Conservation (phyloP, 2,329 filamentous ascomycete species). For the Cladophialophora yegresii region DNA sequence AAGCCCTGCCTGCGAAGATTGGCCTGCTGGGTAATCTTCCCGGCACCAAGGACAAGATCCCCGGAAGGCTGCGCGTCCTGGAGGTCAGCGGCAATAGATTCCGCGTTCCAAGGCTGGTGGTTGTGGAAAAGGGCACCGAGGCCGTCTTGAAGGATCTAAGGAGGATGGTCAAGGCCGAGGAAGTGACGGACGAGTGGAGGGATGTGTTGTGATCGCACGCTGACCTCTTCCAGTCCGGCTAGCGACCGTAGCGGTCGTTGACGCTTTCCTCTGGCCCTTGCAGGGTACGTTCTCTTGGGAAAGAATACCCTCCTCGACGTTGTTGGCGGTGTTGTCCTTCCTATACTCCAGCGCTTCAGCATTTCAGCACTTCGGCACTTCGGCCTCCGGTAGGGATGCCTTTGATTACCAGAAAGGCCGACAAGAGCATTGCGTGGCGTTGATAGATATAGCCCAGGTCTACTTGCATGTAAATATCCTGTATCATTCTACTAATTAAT, state of each 20-base stretch:
- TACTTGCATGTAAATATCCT: neutral
- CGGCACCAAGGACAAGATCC: constrained; percentile 40
- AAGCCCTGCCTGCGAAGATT: constrained; percentile 75
- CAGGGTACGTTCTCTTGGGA: neutral
- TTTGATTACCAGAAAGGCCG: neutral
- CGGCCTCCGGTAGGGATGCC: neutral
- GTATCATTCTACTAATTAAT: neutral
- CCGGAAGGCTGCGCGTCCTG: constrained; percentile 61
- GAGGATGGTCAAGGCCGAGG: constrained; percentile 66
- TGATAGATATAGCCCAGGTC: neutral
- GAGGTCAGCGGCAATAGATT: constrained; percentile 86
- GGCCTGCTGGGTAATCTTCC: constrained; percentile 69
- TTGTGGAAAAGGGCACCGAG: constrained; percentile 85
- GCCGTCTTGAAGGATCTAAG: constrained; percentile 78
- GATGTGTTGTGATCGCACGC: constrained; percentile 20
- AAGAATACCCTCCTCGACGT: neutral
- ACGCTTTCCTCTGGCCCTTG: neutral
- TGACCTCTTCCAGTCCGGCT: neutral
- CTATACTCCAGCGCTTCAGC: neutral
- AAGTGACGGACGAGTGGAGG: constrained; percentile 42
- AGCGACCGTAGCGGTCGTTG: neutral
- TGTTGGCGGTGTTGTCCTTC: neutral
- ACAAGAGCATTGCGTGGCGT: neutral
- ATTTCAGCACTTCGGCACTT: neutral
- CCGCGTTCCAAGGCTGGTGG: constrained; percentile 78